A percentile compares a stretch with the other conserved stretches of the same genome.
These are phyloP conservation scores for Diplodia scrobiculata DNA, from an alignment of 2,329 filamentous ascomycete genomes.

Conservation along the genomic window DNA sequence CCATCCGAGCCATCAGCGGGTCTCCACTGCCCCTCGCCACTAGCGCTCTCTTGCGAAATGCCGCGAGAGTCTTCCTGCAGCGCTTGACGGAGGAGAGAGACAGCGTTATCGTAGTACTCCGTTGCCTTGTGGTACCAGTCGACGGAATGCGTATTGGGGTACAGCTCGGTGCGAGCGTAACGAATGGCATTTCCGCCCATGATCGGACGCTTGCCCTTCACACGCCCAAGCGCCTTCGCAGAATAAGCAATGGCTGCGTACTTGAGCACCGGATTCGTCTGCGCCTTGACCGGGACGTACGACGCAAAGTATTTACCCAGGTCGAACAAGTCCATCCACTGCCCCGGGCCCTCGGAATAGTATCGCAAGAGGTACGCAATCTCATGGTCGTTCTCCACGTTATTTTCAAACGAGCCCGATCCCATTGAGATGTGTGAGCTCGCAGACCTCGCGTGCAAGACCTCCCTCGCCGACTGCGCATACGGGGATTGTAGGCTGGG, in stretches of 20 bases:
- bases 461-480: conserved; percentile 32
- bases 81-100: conserved; percentile 51
- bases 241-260: conserved; percentile 63
- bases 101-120: conserved; percentile 62
- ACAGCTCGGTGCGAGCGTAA: conserved; percentile 57
- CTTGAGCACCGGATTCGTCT: conserved; percentile 53
- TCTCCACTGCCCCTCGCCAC: conserved; percentile 29
- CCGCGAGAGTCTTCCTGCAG: conserved; percentile 40
- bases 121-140: conserved; percentile 64
- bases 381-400: conserved; percentile 54
- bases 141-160: conserved; percentile 51
- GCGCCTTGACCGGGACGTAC: conserved; percentile 61
- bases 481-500: conserved; percentile 41
- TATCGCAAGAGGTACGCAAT: conserved; percentile 62
- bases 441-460: conserved; percentile 11
- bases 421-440: conserved; percentile 27
- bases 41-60: conserved; percentile 36
- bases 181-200: conserved; percentile 52
- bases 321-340: conserved; percentile 62
- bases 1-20: conserved; percentile 11
- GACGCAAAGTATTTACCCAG: conserved; percentile 62
- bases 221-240: conserved; percentile 62
- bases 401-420: conserved; percentile 17
- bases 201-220: conserved; percentile 56
- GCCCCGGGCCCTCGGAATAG: conserved; percentile 62